Conservation (phyloP, 2,329 filamentous ascomycete species). For the Xylariaceae sp. region DNA sequence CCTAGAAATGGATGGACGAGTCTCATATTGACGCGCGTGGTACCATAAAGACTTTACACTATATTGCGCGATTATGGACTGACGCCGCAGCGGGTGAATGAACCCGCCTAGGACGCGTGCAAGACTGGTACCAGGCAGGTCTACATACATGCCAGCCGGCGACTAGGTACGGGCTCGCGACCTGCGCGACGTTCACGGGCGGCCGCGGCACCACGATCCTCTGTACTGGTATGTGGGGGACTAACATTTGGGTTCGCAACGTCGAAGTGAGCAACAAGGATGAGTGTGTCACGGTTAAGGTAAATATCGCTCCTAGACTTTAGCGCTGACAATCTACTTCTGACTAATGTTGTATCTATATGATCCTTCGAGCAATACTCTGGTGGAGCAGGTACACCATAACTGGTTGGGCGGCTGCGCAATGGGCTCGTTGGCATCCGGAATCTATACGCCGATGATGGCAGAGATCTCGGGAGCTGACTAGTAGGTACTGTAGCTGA, state of each 20-base stretch:
- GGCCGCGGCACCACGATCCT: too few relatives aligned
- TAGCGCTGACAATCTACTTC: neutral
- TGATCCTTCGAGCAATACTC: conserved; percentile 44
- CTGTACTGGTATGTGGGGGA: conserved; percentile 56
- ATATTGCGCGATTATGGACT: neutral
- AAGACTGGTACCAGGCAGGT: conserved; percentile 49
- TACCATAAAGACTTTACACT: neutral
- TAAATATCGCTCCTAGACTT: neutral
- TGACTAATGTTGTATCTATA: conserved; percentile 44
- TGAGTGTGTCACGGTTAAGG: conserved; percentile 60
- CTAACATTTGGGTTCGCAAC: conserved; percentile 60
- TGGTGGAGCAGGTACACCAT: conserved; percentile 64
- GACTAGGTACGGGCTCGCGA: conserved; percentile 24
- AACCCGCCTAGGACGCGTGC: conserved; percentile 40
- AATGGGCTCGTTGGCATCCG: conserved; percentile 56
- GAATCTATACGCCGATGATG: conserved; percentile 35
- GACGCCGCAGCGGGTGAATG: neutral
- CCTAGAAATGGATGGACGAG: neutral
- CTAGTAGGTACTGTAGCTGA: neutral
- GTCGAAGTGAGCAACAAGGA: conserved; percentile 63
- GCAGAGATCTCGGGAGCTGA: neutral
- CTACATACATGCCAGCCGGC: conserved; percentile 20
- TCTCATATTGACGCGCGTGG: too few relatives aligned
- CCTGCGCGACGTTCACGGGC: conserved; percentile 15
- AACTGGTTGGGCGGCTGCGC: conserved; percentile 61